These are phyloP conservation scores for Plasmodium adleri DNA, from an alignment of 169 alveolate species.

Conservation along the genomic window DNA sequence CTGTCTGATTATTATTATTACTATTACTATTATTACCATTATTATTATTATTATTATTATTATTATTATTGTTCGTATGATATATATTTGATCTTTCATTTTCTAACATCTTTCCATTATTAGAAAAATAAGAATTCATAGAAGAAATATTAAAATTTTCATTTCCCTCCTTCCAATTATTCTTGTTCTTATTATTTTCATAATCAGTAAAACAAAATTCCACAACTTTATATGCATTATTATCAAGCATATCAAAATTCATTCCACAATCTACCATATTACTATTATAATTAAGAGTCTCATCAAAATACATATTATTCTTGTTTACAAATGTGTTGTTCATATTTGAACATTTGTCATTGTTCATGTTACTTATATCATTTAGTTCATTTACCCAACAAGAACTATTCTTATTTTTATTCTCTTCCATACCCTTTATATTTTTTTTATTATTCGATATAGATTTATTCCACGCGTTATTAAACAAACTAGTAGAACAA, in stretches of 20 bases:
- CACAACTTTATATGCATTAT: slow-evolving; percentile 65
- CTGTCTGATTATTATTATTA: not conserved
- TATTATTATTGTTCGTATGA: slow-evolving; percentile 4
- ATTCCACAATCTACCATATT: slow-evolving; percentile 58
- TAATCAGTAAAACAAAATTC: slow-evolving; percentile 74
- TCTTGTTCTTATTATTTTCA: slow-evolving; percentile 46
- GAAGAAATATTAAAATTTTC: not conserved
- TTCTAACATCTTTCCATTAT: not conserved
- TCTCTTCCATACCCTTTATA: slow-evolving; percentile 18
- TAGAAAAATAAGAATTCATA: not conserved
- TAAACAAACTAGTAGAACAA: slow-evolving; percentile 34
- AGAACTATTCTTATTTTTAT: slow-evolving; percentile 23
- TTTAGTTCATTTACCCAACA: slow-evolving; percentile 42
- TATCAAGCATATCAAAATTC: slow-evolving; percentile 51
- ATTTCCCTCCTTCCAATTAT: slow-evolving; percentile 3
- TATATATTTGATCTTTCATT: not conserved
- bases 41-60: not conserved
- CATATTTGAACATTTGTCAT: slow-evolving; percentile 22
- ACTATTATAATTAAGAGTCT: slow-evolving; percentile 56
- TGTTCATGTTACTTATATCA: slow-evolving; percentile 15
- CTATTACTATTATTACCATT: not conserved
- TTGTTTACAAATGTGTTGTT: slow-evolving; percentile 8
- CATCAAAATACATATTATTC: slow-evolving; percentile 41
- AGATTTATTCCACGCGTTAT: slow-evolving; percentile 31
- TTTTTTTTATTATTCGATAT: slow-evolving; percentile 22